phyloP scores from a whole-genome alignment of 2,329 filamentous ascomycete species.

The Pseudopyrenochaeta lycopersici region DNA sequence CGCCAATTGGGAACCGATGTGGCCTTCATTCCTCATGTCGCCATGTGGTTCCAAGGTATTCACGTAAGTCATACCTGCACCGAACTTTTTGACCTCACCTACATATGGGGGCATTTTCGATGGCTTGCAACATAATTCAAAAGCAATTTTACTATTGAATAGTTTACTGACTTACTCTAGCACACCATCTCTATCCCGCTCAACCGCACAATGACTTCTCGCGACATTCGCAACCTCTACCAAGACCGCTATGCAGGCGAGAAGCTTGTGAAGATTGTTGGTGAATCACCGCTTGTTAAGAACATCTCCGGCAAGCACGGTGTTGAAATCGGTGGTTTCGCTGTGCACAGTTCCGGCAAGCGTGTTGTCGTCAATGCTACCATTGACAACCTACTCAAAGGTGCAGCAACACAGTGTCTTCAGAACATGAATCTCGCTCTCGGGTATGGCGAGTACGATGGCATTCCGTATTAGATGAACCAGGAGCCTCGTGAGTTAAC shows the following conservation, averaged over 20 bases:
- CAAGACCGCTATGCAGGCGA: constrained; percentile 96
- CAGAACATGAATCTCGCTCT: constrained; percentile 97
- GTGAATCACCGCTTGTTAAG: constrained; percentile 87
- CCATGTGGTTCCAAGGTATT: constrained; percentile 97
- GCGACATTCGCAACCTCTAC: constrained; percentile 93
- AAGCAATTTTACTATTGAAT: too few species aligned
- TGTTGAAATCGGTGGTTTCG: constrained; percentile 93
- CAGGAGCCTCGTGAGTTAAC: too few species aligned
- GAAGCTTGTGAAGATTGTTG: constrained; percentile 90
- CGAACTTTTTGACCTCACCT: background rate
- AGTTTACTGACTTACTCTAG: constrained; percentile 42
- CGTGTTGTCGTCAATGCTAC: constrained; percentile 93
- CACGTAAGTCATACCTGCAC: constrained; percentile 58
- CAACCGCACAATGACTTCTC: constrained; percentile 83
- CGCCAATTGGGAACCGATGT: constrained; percentile 76
- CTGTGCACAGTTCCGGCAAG: constrained; percentile 88
- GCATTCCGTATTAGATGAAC: constrained; percentile 68
- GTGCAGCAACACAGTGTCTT: constrained; percentile 89
- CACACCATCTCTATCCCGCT: constrained; percentile 92
- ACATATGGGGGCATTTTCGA: too few species aligned
- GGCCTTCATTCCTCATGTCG: constrained; percentile 91
- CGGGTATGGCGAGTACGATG: constrained; percentile 87
- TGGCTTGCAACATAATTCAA: too few species aligned
- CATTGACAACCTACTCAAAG: constrained; percentile 94
- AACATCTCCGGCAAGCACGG: constrained; percentile 85